Conservation (phyloP, 2,329 filamentous ascomycete species). For the Lachnellula arida region DNA sequence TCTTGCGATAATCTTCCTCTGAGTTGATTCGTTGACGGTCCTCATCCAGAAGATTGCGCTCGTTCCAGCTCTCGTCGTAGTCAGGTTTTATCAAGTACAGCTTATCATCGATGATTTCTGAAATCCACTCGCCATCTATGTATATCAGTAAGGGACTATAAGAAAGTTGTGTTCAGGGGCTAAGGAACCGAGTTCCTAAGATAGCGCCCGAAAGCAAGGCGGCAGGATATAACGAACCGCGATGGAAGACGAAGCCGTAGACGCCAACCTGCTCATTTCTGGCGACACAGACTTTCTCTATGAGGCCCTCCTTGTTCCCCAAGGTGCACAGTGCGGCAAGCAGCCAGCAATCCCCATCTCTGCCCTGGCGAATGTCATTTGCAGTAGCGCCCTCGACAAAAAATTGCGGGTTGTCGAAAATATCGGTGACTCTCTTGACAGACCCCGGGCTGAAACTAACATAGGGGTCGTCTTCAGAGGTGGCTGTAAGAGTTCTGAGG, state of each 20-base stretch:
- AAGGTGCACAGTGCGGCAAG: constrained; percentile 76
- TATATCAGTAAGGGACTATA: background rate
- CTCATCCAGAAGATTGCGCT: constrained; percentile 64
- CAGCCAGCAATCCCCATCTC: constrained; percentile 80
- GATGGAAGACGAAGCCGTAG: constrained; percentile 82
- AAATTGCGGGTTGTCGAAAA: constrained; percentile 73
- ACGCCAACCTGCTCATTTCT: constrained; percentile 61
- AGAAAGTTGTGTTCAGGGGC: no score
- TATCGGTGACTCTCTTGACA: constrained; percentile 60
- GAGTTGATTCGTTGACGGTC: constrained; percentile 59
- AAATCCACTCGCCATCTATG: constrained; percentile 74
- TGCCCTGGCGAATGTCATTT: constrained; percentile 74
- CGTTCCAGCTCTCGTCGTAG: constrained; percentile 64
- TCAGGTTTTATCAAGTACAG: constrained; percentile 76
- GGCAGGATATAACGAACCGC: constrained; percentile 31
- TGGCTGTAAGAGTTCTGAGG: constrained; percentile 39
- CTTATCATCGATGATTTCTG: constrained; percentile 86
- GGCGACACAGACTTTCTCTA: constrained; percentile 40
- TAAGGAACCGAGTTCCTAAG: no score
- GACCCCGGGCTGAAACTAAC: constrained; percentile 12
- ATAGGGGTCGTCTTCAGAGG: background rate
- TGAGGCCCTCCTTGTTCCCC: constrained; percentile 40
- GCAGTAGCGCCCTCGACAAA: constrained; percentile 68
- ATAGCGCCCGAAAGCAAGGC: background rate
- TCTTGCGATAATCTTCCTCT: constrained; percentile 50